Evolutionary conservation across 2,329 filamentous ascomycete species (phyloP).

Genomic region (Aspergillus viridinutans): DNA sequence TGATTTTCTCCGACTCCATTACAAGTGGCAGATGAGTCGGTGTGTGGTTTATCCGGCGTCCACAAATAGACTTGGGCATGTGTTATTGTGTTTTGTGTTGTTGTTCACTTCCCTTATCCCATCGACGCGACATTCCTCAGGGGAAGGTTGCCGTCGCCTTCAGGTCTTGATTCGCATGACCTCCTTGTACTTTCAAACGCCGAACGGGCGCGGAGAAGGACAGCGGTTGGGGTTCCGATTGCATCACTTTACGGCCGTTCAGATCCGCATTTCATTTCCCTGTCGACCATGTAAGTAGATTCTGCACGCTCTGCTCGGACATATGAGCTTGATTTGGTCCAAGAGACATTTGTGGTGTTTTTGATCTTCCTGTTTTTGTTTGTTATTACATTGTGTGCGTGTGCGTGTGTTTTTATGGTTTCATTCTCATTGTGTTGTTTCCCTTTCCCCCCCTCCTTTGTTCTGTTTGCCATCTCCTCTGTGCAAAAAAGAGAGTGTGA

Average conservation of each 20-base stretch:
- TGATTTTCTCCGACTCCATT: slow-evolving; percentile 24
- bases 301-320: slow-evolving; percentile 16
- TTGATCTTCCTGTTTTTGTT: slow-evolving; percentile 2
- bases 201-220: slow-evolving; percentile 9
- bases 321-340: slow-evolving; percentile 15
- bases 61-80: slow-evolving; percentile 42
- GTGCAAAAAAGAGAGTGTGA: neutral
- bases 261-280: slow-evolving; percentile 13
- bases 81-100: slow-evolving; percentile 22
- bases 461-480: slow-evolving; percentile 2
- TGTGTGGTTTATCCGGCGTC: slow-evolving; percentile 38
- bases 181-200: slow-evolving; percentile 9
- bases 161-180: slow-evolving; percentile 12
- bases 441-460: slow-evolving; percentile 2
- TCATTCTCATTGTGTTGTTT: slow-evolving; percentile 4
- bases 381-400: neutral
- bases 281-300: slow-evolving; percentile 19
- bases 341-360: slow-evolving; percentile 10
- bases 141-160: slow-evolving; percentile 21
- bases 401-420: slow-evolving; percentile 2
- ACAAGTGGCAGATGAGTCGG: slow-evolving; percentile 33
- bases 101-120: slow-evolving; percentile 17
- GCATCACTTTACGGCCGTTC: slow-evolving; percentile 17
- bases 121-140: slow-evolving; percentile 19
- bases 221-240: slow-evolving; percentile 14